These are phyloP conservation scores for Primulina huaijiensis DNA, from an alignment of 257 asterid species.

Conservation along the genomic window DNA sequence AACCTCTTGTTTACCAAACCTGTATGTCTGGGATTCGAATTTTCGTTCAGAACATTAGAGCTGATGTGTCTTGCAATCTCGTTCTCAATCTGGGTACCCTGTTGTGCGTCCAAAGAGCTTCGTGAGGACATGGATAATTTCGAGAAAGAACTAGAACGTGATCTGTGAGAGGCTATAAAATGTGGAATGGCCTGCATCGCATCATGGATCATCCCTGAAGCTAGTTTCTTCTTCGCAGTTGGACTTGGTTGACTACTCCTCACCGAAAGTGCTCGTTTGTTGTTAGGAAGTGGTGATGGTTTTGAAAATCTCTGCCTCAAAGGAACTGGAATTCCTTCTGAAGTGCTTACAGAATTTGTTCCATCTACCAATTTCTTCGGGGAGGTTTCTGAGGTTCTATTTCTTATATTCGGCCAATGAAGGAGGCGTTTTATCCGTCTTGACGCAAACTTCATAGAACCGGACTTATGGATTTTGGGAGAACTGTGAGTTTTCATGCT, in stretches of 20 bases:
- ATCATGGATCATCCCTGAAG: constrained; percentile 35
- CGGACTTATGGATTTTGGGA: constrained; percentile 21
- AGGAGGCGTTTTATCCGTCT: constrained; percentile 43
- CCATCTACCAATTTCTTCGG: constrained; percentile 31
- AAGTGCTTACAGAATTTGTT: constrained; percentile 28
- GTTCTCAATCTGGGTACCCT: not conserved
- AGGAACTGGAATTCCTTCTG: constrained; percentile 33
- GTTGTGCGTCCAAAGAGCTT: not conserved
- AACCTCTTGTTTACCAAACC: not conserved
- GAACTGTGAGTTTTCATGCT: constrained; percentile 35
- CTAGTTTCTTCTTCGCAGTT: constrained; percentile 34
- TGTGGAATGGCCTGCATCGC: constrained; percentile 13
- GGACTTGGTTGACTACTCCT: constrained; percentile 43
- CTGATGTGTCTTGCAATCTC: not conserved
- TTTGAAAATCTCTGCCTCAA: constrained; percentile 48
- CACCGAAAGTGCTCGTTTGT: constrained; percentile 36
- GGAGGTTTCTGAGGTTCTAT: constrained; percentile 8
- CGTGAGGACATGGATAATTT: not conserved
- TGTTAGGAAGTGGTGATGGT: constrained; percentile 38
- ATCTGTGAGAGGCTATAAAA: not conserved
- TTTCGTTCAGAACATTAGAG: not conserved
- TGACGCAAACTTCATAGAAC: constrained; percentile 35
- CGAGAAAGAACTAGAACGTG: not conserved
- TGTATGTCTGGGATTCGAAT: not conserved
- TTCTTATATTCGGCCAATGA: constrained; percentile 35